These are phyloP conservation scores for Tulasnella sp. DNA, from an alignment of 768 basidiomycete genomes.

Conservation along the genomic window DNA sequence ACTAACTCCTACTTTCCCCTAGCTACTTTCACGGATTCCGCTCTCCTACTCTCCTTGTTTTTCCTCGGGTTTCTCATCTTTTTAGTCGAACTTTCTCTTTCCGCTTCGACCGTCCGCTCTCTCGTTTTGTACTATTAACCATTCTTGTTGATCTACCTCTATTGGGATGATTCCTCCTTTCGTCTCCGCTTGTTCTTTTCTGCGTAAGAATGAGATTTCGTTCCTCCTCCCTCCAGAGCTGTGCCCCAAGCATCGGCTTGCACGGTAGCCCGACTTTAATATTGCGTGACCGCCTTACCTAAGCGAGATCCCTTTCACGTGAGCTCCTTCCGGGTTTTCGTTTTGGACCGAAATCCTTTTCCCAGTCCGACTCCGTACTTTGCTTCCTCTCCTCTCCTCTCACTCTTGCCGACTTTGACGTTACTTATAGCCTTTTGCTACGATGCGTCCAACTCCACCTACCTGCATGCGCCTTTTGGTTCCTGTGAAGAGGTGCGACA, in stretches of 20 bases:
- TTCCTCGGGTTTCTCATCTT: conserved; percentile 2
- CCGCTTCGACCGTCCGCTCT: background rate
- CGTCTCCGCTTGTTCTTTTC: background rate
- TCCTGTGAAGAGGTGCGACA: conserved; percentile 81
- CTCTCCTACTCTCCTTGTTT: background rate
- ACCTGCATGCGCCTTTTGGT: conserved; percentile 86
- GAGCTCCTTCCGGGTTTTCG: conserved; percentile 14
- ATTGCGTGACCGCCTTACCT: background rate
- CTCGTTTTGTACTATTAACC: background rate
- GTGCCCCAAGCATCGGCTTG: too few species aligned
- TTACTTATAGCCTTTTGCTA: background rate
- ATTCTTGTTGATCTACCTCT: background rate
- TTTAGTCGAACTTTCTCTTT: background rate
- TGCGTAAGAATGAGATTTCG: background rate
- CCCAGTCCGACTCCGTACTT: background rate
- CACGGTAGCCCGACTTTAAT: too few species aligned
- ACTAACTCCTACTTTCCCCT: background rate
- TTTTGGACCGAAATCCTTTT: conserved; percentile 1
- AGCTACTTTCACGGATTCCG: background rate
- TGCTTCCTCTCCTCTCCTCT: background rate
- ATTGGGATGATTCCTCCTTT: background rate
- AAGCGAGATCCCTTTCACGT: background rate
- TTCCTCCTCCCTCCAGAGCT: background rate
- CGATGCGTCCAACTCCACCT: conserved; percentile 70
- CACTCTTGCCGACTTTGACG: background rate